Conservation (phyloP, 1,284 basidiomycete species). For the Xanthoconium separans region DNA sequence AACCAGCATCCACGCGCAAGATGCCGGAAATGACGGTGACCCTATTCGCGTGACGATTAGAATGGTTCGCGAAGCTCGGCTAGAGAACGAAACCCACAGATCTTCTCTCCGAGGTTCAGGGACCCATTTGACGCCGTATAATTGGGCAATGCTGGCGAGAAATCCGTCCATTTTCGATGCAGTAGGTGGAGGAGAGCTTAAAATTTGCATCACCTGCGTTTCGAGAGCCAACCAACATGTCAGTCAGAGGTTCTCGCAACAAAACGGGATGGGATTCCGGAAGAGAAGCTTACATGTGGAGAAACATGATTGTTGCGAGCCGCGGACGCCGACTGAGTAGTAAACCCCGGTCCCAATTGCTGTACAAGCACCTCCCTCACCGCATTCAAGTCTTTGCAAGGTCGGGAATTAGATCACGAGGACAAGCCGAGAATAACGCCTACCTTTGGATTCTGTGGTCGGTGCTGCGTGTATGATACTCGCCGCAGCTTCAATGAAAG, state of each 20-base stretch:
- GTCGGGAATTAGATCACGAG: neutral
- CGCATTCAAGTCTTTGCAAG: conserved; percentile 50
- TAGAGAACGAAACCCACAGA: conserved; percentile 44
- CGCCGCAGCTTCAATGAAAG: conserved; percentile 60
- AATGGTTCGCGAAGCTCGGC: neutral
- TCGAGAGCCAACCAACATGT: conserved; percentile 3
- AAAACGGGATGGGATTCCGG: neutral
- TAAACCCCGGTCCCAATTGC: conserved; percentile 56
- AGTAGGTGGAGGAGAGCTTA: conserved; percentile 53
- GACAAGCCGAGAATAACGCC: neutral
- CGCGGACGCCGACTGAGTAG: conserved; percentile 46
- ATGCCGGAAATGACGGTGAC: conserved; percentile 56
- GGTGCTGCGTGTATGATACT: conserved; percentile 65
- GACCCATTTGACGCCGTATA: conserved; percentile 58
- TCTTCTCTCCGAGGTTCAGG: conserved; percentile 61
- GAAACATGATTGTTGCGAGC: conserved; percentile 59
- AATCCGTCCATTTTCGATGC: conserved; percentile 55
- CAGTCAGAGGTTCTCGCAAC: neutral
- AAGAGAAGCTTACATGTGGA: conserved; percentile 39
- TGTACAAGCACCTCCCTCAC: conserved; percentile 56
- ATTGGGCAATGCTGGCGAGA: conserved; percentile 51
- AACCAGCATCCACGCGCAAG: conserved; percentile 43
- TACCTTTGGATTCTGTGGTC: conserved; percentile 59
- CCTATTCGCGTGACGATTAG: conserved; percentile 33
- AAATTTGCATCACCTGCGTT: conserved; percentile 48